These are phyloP conservation scores for Naganishia sp. DNA, from an alignment of 1,284 basidiomycete species.

Conservation along the genomic window DNA sequence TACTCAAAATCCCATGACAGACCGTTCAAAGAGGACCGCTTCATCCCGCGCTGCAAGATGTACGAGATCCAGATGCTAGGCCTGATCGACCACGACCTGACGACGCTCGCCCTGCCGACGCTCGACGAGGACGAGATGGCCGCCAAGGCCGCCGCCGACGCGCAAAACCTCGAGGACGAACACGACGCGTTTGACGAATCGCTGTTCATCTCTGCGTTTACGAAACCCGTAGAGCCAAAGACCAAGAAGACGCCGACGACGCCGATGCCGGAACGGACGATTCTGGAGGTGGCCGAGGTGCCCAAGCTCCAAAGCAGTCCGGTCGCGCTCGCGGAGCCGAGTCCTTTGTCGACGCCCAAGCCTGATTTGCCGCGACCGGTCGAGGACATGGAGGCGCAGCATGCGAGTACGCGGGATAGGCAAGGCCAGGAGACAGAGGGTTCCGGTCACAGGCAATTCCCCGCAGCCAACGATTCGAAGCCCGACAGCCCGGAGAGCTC, in stretches of 20 bases:
- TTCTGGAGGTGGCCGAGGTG: conserved; percentile 8
- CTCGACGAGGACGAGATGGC: conserved; percentile 54
- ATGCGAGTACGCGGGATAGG: neutral
- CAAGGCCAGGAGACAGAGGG: too few relatives aligned
- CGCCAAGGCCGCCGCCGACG: neutral
- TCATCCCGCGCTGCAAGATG: conserved; percentile 88
- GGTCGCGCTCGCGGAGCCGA: neutral
- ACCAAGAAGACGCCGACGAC: conserved; percentile 13
- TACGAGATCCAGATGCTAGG: conserved; percentile 92
- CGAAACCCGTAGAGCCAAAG: conserved; percentile 7
- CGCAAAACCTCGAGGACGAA: conserved; percentile 17
- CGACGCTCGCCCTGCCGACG: conserved; percentile 79
- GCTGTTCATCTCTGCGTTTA: conserved; percentile 12
- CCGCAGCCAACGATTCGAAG: neutral
- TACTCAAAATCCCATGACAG: conserved; percentile 55
- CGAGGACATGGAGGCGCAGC: neutral
- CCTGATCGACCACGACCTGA: conserved; percentile 81
- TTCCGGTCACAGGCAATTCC: too few relatives aligned
- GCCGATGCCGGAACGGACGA: conserved; percentile 10
- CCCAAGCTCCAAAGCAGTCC: neutral
- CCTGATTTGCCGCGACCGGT: neutral
- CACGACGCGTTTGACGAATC: conserved; percentile 25
- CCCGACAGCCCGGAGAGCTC: neutral
- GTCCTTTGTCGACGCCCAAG: neutral
- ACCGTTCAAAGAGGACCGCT: conserved; percentile 84